Conservation (phyloP, 2,329 filamentous ascomycete genomes). For the Fusarium acutatum region DNA sequence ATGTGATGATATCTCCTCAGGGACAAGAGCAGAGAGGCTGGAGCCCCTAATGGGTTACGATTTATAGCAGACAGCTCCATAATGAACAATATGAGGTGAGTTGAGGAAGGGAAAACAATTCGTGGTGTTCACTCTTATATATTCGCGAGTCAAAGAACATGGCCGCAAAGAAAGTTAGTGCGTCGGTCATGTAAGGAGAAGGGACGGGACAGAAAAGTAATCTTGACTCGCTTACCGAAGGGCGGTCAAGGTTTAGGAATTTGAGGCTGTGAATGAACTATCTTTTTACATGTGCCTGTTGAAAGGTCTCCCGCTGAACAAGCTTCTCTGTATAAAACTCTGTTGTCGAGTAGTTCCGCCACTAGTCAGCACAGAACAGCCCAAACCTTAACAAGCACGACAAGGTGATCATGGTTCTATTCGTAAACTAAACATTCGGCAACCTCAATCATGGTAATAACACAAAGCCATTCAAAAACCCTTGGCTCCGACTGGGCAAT, state of each 20-base stretch:
- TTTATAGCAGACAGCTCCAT: conserved; percentile 28
- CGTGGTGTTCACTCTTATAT: conserved; percentile 8
- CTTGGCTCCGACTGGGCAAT: neutral
- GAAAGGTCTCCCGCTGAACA: neutral
- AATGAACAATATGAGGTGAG: conserved; percentile 8
- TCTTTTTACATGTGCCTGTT: conserved; percentile 3
- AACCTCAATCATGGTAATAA: neutral
- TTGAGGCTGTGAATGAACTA: neutral
- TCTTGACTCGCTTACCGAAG: conserved; percentile 13
- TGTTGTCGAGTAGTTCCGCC: neutral
- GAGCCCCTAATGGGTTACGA: conserved; percentile 9
- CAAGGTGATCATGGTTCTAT: conserved; percentile 14
- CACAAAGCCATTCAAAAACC: conserved; percentile 6
- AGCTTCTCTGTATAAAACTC: neutral
- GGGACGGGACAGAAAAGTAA: neutral
- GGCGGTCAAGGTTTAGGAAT: conserved; percentile 16
- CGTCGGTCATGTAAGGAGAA: conserved; percentile 3
- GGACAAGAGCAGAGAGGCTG: neutral
- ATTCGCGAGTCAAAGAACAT: neutral
- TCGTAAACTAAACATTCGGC: neutral
- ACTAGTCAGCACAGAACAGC: neutral
- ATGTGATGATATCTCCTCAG: conserved; percentile 4
- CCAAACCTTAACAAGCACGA: neutral
- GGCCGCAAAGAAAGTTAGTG: neutral
- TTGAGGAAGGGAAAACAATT: conserved; percentile 6